Conservation (phyloP, 352 stramenopile genomes). For the Aphanomyces euteiches region DNA sequence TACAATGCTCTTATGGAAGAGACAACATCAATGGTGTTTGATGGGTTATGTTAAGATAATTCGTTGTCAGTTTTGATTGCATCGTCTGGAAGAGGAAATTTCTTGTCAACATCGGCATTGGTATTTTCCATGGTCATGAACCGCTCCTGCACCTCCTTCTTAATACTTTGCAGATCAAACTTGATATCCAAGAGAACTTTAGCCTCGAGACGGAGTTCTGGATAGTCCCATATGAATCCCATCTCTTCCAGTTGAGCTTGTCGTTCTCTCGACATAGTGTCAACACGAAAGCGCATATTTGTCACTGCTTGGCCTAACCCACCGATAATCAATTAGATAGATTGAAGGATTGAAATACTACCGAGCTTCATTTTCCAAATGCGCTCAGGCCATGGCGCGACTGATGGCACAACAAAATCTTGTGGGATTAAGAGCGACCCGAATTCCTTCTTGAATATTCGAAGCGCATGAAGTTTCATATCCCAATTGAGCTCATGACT, state of each 20-base stretch:
- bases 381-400: conserved; percentile 8
- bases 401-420: conserved; percentile 19
- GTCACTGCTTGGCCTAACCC: conserved; percentile 22
- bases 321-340: not conserved
- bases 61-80: no score
- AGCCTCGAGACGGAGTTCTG: conserved; percentile 18
- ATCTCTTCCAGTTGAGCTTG: conserved; percentile 15
- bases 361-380: conserved; percentile 17
- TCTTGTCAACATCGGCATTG: no score
- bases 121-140: no score
- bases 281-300: conserved; percentile 17
- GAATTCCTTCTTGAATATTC: not conserved
- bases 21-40: no score
- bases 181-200: conserved; percentile 23
- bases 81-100: no score
- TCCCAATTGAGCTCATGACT: conserved; percentile 28
- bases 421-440: conserved; percentile 19
- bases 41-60: no score
- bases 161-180: no score
- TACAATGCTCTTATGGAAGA: no score
- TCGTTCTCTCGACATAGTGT: not conserved
- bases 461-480: conserved; percentile 17
- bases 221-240: conserved; percentile 27
- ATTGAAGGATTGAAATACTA: not conserved
- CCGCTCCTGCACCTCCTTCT: no score